phyloP scores from a whole-genome alignment of 768 basidiomycete species.

The Lenzites betulinus region DNA sequence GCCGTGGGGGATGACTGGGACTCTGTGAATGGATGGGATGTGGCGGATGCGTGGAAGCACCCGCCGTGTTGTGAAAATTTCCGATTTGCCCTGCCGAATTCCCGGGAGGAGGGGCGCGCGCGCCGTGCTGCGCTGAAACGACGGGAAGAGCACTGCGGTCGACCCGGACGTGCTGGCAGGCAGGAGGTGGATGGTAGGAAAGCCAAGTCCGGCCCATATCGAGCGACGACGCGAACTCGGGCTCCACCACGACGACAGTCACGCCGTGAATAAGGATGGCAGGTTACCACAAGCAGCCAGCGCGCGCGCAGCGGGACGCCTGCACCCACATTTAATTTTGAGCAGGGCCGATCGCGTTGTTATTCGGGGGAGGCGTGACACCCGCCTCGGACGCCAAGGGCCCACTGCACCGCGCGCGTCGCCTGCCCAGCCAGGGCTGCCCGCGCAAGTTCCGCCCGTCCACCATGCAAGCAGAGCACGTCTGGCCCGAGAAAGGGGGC shows the following conservation, averaged over 20 bases:
- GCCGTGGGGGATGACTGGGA: not conserved
- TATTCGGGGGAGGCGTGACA: not conserved
- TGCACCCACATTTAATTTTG: slow-evolving; percentile 1
- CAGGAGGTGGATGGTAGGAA: too few species aligned
- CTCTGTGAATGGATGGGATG: not conserved
- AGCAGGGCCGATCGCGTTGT: not conserved
- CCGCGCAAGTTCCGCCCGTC: slow-evolving; percentile 6
- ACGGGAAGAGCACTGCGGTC: too few species aligned
- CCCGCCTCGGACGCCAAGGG: not conserved
- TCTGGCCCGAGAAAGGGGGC: too few species aligned
- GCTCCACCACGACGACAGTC: too few species aligned
- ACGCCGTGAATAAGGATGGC: not conserved
- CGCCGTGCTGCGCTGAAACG: too few species aligned
- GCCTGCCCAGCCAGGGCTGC: not conserved
- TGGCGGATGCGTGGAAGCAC: not conserved
- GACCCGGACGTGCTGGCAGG: too few species aligned
- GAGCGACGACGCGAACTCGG: too few species aligned
- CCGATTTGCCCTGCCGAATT: too few species aligned
- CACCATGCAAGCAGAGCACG: not conserved
- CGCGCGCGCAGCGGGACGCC: not conserved
- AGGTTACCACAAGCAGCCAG: not conserved
- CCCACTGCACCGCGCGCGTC: not conserved
- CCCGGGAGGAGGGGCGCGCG: too few species aligned
- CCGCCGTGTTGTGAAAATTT: too few species aligned
- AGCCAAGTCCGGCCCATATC: too few species aligned